Percentiles rank a stretch among this genome's conserved stretches.
Evolutionary conservation across 495 filamentous ascomycete species (phyloP).

Genomic region (Apodospora peruviana): DNA sequence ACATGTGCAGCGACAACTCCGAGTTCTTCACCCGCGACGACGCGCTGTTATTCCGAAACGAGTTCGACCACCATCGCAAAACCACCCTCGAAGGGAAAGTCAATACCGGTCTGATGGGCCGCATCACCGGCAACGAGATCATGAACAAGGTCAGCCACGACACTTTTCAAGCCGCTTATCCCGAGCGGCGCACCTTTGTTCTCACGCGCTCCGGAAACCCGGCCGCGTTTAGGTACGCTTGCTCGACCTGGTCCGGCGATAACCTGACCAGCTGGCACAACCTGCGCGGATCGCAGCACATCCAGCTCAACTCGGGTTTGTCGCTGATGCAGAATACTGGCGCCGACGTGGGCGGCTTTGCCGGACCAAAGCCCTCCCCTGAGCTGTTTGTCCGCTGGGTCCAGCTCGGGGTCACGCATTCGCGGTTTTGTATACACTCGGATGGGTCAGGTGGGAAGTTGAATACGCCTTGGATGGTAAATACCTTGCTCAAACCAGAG

Average conservation of each 20-base stretch:
- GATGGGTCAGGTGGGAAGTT: slow-evolving; percentile 51
- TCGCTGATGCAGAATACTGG: slow-evolving; percentile 62
- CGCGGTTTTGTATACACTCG: slow-evolving; percentile 44
- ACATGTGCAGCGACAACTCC: slow-evolving; percentile 72
- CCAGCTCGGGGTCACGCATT: slow-evolving; percentile 46
- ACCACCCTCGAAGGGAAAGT: slow-evolving; percentile 40
- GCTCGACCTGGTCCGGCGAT: slow-evolving; percentile 63
- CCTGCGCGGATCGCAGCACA: slow-evolving; percentile 61
- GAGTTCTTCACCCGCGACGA: slow-evolving; percentile 64
- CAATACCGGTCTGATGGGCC: slow-evolving; percentile 36
- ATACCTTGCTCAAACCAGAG: no score
- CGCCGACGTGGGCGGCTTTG: slow-evolving; percentile 69
- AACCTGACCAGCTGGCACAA: slow-evolving; percentile 62
- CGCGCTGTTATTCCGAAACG: slow-evolving; percentile 46
- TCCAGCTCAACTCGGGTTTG: slow-evolving; percentile 62
- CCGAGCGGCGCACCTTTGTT: slow-evolving; percentile 54
- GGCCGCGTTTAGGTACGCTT: slow-evolving; percentile 60
- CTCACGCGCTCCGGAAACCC: slow-evolving; percentile 63
- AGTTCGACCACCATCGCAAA: slow-evolving; percentile 37
- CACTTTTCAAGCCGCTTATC: slow-evolving; percentile 49
- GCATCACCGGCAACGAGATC: slow-evolving; percentile 38
- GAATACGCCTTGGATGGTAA: slow-evolving; percentile 63
- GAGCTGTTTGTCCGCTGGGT: slow-evolving; percentile 67
- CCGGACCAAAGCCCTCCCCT: slow-evolving; percentile 61
- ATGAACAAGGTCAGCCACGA: slow-evolving; percentile 43